These are phyloP conservation scores for Haplographium delicatum DNA, from an alignment of 495 filamentous ascomycete genomes.

Conservation along the genomic window DNA sequence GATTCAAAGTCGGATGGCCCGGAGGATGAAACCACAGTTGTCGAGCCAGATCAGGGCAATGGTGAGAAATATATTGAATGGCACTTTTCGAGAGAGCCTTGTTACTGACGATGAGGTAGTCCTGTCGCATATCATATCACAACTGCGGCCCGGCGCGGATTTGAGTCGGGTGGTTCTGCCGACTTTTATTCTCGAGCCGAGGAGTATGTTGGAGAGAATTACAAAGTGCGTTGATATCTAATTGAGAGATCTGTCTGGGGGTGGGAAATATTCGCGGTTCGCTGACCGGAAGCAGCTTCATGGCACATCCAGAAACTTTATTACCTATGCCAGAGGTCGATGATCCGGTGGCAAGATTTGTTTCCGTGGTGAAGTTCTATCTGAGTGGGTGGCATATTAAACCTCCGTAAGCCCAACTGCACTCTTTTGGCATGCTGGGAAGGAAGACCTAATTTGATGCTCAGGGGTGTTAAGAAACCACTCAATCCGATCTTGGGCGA, in stretches of 20 bases:
- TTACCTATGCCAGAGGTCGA: conserved; percentile 82
- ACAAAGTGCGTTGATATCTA: conserved; percentile 91
- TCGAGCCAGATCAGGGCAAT: conserved; percentile 73
- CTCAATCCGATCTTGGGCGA: conserved; percentile 96
- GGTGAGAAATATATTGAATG: conserved; percentile 41
- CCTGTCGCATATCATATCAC: conserved; percentile 92
- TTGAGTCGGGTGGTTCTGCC: conserved; percentile 90
- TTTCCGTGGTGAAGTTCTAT: conserved; percentile 96
- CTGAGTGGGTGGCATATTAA: conserved; percentile 98
- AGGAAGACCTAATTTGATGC: conserved; percentile 5
- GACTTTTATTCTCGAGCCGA: conserved; percentile 96
- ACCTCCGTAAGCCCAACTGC: conserved; percentile 63
- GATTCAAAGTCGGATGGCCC: conserved; percentile 25
- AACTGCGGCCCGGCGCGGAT: conserved; percentile 91
- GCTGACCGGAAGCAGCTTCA: conserved; percentile 64
- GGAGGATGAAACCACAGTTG: conserved; percentile 70
- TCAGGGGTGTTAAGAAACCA: conserved; percentile 95
- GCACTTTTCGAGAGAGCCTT: not conserved
- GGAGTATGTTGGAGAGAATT: conserved; percentile 96
- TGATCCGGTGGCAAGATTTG: conserved; percentile 85
- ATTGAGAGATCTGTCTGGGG: too few species aligned
- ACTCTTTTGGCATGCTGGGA: conserved; percentile 8
- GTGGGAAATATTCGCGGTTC: conserved; percentile 14
- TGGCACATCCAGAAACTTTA: conserved; percentile 97
- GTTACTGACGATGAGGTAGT: conserved; percentile 44